Evolutionary conservation across 495 filamentous ascomycete genomes (phyloP).

Genomic region (Penicillium psychrofluorescens): DNA sequence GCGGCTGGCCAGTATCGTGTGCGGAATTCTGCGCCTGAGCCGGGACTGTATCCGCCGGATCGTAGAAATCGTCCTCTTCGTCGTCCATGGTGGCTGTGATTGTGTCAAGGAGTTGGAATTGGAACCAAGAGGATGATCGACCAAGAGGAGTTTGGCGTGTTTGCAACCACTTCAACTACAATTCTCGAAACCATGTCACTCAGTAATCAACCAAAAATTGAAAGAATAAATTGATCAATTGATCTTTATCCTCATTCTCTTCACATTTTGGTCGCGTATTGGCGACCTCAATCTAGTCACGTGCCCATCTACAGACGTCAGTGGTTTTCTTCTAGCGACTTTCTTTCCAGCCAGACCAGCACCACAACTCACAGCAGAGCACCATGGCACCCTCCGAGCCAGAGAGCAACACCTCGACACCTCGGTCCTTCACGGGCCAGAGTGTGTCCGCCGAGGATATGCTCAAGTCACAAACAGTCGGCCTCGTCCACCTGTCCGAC

Average conservation of each 20-base stretch:
- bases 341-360: background rate
- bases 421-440: conserved; percentile 64
- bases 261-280: background rate
- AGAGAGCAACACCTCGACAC: conserved; percentile 31
- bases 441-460: conserved; percentile 78
- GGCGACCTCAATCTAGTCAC: conserved; percentile 8
- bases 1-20: conserved; percentile 20
- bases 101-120: conserved; percentile 4
- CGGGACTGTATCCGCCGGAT: conserved; percentile 37
- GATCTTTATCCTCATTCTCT: background rate
- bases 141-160: conserved; percentile 26
- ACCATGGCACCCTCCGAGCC: conserved; percentile 30
- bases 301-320: conserved; percentile 15
- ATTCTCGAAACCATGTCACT: no score
- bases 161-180: conserved; percentile 12
- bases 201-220: no score
- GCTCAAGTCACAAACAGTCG: conserved; percentile 88
- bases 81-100: conserved; percentile 33
- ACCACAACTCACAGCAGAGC: background rate
- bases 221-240: no score
- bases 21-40: conserved; percentile 18
- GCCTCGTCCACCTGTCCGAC: conserved; percentile 84
- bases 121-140: conserved; percentile 8
- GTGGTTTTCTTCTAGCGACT: background rate
- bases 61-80: conserved; percentile 50